Evolutionary conservation across 768 basidiomycete genomes (phyloP).

Genomic region (Tylopilus subfusipes): DNA sequence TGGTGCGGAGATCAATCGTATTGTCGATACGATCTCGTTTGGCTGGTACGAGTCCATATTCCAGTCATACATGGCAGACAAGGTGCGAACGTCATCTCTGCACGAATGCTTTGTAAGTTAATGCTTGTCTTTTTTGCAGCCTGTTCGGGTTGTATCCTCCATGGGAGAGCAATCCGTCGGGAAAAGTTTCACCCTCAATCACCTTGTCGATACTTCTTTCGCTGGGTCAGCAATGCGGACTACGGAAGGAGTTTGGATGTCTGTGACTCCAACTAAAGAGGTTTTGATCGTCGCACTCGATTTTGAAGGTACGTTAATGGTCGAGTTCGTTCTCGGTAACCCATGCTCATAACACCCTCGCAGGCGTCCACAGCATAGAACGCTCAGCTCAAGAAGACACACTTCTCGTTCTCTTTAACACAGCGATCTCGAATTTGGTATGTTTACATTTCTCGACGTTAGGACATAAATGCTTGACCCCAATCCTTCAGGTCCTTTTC

Average conservation of each 20-base stretch:
- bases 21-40: constrained; percentile 52
- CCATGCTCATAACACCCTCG: neutral
- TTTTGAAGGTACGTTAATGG: constrained; percentile 48
- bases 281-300: constrained; percentile 57
- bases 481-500: constrained; percentile 48
- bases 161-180: constrained; percentile 70
- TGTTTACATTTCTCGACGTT: constrained; percentile 7
- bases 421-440: constrained; percentile 62
- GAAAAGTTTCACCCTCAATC: constrained; percentile 56
- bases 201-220: constrained; percentile 60
- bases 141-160: constrained; percentile 61
- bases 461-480: neutral
- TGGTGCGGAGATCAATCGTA: constrained; percentile 54
- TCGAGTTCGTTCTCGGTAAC: constrained; percentile 1
- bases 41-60: constrained; percentile 67
- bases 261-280: constrained; percentile 56
- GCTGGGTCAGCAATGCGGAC: constrained; percentile 63
- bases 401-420: constrained; percentile 60
- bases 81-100: constrained; percentile 31
- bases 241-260: constrained; percentile 67
- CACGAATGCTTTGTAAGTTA: neutral
- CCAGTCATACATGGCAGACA: constrained; percentile 57
- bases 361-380: constrained; percentile 63
- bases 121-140: constrained; percentile 30
- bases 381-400: constrained; percentile 62